A percentile compares a stretch with the other conserved stretches of the same genome.
Conservation (phyloP, 139 green algal species). For the Tetraselmis striata region DNA sequence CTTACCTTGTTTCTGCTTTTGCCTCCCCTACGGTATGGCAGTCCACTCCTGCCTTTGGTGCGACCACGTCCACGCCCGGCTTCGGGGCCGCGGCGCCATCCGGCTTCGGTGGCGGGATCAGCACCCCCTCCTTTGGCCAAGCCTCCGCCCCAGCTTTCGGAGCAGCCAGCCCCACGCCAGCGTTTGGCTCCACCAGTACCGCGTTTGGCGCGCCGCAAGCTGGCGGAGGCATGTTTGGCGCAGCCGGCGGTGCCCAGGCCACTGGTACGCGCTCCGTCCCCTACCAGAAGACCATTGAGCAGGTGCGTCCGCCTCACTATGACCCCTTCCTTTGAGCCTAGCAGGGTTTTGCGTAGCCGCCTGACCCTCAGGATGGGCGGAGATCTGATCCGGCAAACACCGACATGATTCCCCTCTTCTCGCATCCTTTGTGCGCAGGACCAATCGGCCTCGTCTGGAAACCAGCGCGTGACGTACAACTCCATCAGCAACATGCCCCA, state of each 20-base stretch:
- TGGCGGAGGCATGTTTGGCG: background rate
- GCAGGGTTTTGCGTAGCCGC: background rate
- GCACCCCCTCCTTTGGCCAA: constrained; percentile 2
- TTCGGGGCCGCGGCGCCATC: constrained; percentile 17
- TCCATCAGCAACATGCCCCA: constrained; percentile 75
- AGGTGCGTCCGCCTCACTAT: no score
- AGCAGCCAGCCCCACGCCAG: constrained; percentile 1
- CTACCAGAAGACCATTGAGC: constrained; percentile 57
- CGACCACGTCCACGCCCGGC: constrained; percentile 15
- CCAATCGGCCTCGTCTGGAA: constrained; percentile 18
- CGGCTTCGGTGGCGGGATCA: constrained; percentile 10
- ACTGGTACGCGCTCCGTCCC: constrained; percentile 42
- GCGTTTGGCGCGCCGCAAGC: constrained; percentile 17
- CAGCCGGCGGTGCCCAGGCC: background rate
- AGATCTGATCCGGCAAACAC: background rate
- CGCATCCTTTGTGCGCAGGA: background rate
- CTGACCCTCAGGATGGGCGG: background rate
- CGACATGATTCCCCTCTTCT: background rate
- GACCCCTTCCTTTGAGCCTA: constrained; percentile 26
- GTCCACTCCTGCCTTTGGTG: constrained; percentile 10
- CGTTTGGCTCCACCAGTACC: constrained; percentile 16
- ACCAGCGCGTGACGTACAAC: constrained; percentile 38
- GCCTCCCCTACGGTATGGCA: background rate
- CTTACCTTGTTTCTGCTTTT: background rate
- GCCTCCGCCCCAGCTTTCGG: constrained; percentile 17